phyloP scores from a whole-genome alignment of 225 moss, liverwort and hornwort genomes.

The Rhytidiadelphus loreus region DNA sequence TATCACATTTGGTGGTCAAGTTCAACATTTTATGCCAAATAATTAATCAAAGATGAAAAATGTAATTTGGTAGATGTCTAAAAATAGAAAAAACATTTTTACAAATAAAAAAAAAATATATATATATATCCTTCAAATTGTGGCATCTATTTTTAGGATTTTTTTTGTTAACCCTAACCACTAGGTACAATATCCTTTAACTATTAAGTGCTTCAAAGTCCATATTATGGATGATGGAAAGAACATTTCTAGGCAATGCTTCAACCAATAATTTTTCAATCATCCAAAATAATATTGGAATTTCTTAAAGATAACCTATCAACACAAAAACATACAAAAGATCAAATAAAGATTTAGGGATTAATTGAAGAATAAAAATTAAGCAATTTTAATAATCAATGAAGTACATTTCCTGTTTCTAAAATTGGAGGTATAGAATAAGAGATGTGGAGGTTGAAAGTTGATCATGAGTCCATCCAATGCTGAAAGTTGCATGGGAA shows the following conservation, averaged over 20 bases:
- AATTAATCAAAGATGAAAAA: neutral
- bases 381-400: too few relatives aligned
- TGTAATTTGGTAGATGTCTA: neutral
- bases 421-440: neutral
- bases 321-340: neutral
- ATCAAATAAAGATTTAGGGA: neutral
- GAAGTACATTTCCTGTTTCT: neutral
- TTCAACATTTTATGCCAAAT: neutral
- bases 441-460: neutral
- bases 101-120: neutral
- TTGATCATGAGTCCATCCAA: neutral
- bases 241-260: rapidly evolving
- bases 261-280: neutral
- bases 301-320: neutral
- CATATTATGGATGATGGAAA: neutral
- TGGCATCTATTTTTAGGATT: neutral
- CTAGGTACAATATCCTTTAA: rapidly evolving
- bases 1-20: neutral
- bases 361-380: neutral
- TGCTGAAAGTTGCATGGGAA: neutral
- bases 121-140: rapidly evolving
- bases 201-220: neutral
- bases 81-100: neutral
- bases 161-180: neutral
- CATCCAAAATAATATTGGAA: neutral